Evolutionary conservation across 768 basidiomycete species (phyloP), one percentile per base, ranked within the genome.

Genomic region (Trametopsis cervina): DNA sequence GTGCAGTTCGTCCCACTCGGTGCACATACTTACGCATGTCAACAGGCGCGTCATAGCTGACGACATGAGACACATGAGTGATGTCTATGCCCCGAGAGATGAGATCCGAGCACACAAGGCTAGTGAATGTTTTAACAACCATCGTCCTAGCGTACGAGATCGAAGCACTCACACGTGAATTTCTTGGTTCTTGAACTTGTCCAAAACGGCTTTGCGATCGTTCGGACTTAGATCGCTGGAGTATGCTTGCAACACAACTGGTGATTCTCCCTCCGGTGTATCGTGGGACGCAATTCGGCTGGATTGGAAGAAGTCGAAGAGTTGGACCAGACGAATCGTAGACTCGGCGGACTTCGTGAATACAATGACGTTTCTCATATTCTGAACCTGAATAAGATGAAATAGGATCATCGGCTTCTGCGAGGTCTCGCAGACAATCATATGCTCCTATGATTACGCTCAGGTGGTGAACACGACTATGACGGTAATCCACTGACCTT

Each of bases 21-120:
- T 99, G 96, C 10, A 99, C 89, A 60, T 99, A 99, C 64, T 98
- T 98, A 43, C 91, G 78, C 80, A 97, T 93, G 63, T 98, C 96
- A n/a, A 96, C 77, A 7, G 96, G 94, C 2, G 81, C 83, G 62
- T 99, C 96, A 63, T 99, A 98, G 59, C 85, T 93, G 40, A 99
- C 79, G 24, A 99, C 95, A 64, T 96, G 89, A 2, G 83, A 79
- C 26, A 98, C 90, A 54, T 90, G 81, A 49, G 83, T 87, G 49
- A 99, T 88, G 60, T 98, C 95, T 51, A 97, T 92, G 10, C 96
- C 96, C 49, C 96, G 83, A 2, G 95, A 89, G 50, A 98, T 88
- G 9, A 99, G 72, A 67, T 98, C 96, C 2, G 95, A 97, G 62
- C 92, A 96, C n/a, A 99, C 77, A 17, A 99, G 72, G 49, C 95